Conservation (phyloP, 106 monocot genomes). For the Allium fistulosum region DNA sequence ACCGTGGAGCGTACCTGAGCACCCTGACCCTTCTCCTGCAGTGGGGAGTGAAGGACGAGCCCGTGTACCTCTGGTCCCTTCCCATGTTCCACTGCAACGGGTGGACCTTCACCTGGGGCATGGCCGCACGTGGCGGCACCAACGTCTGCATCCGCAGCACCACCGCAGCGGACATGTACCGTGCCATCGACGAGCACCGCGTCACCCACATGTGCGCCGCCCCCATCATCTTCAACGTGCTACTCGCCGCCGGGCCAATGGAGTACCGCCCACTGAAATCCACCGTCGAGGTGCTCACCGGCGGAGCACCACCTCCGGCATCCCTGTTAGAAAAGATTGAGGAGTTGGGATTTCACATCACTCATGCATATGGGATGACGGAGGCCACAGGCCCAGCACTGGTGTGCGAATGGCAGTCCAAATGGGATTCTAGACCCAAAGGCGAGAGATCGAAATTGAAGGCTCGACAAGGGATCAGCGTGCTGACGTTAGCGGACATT, state of each 20-base stretch:
- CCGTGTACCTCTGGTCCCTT: conserved; percentile 84
- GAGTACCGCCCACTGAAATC: conserved; percentile 11
- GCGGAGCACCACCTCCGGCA: conserved; percentile 76
- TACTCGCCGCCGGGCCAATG: conserved; percentile 21
- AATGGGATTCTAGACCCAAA: conserved; percentile 39
- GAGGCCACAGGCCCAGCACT: conserved; percentile 75
- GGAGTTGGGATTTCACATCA: conserved; percentile 54
- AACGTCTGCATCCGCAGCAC: conserved; percentile 69
- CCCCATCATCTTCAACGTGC: conserved; percentile 53
- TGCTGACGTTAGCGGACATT: conserved; percentile 48
- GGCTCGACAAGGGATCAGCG: conserved; percentile 63
- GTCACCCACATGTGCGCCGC: conserved; percentile 96
- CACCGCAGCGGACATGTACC: conserved; percentile 41
- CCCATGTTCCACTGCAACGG: conserved; percentile 99
- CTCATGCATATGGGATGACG: conserved; percentile 84
- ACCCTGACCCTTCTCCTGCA: conserved; percentile 58
- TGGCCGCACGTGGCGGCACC: conserved; percentile 72
- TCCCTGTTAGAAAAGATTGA: conserved; percentile 44
- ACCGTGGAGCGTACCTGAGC: conserved; percentile 86
- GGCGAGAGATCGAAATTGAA: conserved; percentile 32
- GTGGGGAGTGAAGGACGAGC: conserved; percentile 62
- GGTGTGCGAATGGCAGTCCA: conserved; percentile 71
- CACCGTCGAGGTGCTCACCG: conserved; percentile 57
- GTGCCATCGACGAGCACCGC: conserved; percentile 45
- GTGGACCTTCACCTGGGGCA: conserved; percentile 93